Base-by-base conservation (phyloP, 2,329 filamentous ascomycete species). In the Aquanectria penicillioides region DNA sequence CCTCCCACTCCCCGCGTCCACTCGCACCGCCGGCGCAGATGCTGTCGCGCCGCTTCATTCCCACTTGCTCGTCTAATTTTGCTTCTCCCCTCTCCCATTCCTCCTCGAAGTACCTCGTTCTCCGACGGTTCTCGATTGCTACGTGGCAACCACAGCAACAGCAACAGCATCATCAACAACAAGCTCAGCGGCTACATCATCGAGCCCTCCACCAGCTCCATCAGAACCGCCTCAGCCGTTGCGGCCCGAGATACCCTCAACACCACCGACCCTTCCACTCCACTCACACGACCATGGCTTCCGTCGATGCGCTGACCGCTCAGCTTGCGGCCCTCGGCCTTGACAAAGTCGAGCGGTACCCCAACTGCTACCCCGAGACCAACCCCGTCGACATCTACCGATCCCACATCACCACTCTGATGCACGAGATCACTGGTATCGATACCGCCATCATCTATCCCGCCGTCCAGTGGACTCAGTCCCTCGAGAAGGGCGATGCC, bases 331-430 rank as follows among this genome's bases (percentile, higher is more conserved):
- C 65, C 50, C 62, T 65, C 26, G 61, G 63, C 13, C 53, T 65
- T 48, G 54, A 67, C 29, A 61, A 59, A 40, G 43, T 69, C 43
- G 59, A 68, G 26, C 49, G 44, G 18, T 88, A 81, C 71, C 82
- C 86, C 33, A 81, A 81, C 71, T 86, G 83, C 69, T 81, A 89
- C 71, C 90, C 91, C 53, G 83, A 89, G 25, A 78, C 85, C 67
- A 95, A 95, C 78, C 89, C 90, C 4, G 81, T 91, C 70, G 92
- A 95, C 71, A 83, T 94, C 60, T 96, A 93, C 82, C 86, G 92
- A 59, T 86, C 88, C 31, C 90, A 94, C 73, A 85, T 96, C 63
- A 88, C 90, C 61, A 82, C 89, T 36, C 80, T 91, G 44, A 79
- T 96, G 34, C 80, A 86, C 28, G 80, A 86, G 17, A 84, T 93